These are phyloP conservation scores for Blastobotrys peoriensis DNA, from an alignment of 805 yeast genomes.

Conservation along the genomic window DNA sequence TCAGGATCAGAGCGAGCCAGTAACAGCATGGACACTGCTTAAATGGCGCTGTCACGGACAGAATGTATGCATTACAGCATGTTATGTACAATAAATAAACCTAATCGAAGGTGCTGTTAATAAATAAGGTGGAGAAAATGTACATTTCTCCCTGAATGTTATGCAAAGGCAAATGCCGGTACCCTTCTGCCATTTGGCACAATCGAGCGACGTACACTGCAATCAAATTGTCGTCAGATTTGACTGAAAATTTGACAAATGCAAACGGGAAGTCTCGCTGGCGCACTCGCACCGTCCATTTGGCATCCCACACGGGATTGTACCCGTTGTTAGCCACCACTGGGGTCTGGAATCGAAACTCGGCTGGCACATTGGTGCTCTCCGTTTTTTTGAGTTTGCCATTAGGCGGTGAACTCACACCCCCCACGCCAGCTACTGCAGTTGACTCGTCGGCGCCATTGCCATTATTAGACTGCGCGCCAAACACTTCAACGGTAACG, in stretches of 20 bases:
- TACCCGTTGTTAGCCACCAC: constrained; percentile 57
- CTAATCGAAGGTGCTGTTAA: constrained; percentile 23
- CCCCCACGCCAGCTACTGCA: not conserved
- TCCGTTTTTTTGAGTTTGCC: constrained; percentile 1
- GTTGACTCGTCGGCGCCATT: not conserved
- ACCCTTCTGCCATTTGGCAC: constrained; percentile 66
- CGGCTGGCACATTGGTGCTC: constrained; percentile 6
- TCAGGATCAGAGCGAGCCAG: constrained; percentile 52
- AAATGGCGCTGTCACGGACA: no score
- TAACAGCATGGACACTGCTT: constrained; percentile 17
- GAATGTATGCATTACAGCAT: not conserved
- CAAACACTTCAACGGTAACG: constrained; percentile 55
- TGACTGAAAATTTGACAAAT: constrained; percentile 33
- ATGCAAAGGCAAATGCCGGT: constrained; percentile 70
- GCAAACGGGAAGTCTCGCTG: constrained; percentile 27
- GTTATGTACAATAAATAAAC: constrained; percentile 2
- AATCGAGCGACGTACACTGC: constrained; percentile 62
- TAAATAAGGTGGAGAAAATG: constrained; percentile 51
- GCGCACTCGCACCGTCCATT: constrained; percentile 39
- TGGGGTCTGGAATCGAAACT: constrained; percentile 13
- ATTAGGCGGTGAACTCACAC: not conserved
- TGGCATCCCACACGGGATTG: constrained; percentile 76
- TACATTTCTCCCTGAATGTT: constrained; percentile 78
- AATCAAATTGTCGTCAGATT: constrained; percentile 31
- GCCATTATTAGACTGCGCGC: constrained; percentile 23